Conservation (phyloP, 2,329 filamentous ascomycete species). For the Verticillium zaregamsianum region DNA sequence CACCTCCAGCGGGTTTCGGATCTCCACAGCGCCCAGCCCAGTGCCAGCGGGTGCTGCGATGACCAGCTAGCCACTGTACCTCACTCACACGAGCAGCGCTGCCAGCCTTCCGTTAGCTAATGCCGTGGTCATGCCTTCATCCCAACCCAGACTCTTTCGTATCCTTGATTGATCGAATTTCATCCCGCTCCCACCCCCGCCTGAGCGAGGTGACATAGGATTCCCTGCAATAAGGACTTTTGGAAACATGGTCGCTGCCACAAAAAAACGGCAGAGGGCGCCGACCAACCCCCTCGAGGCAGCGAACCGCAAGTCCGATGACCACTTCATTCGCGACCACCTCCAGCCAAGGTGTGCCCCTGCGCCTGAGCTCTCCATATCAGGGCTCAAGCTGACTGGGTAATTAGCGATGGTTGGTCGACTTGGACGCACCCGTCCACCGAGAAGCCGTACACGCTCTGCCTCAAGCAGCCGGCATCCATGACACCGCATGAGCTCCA, state of each 20-base stretch:
- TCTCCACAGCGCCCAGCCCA: too few relatives aligned
- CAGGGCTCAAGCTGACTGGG: neutral
- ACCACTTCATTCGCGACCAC: conserved; percentile 44
- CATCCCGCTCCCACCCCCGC: too few relatives aligned
- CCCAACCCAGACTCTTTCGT: too few relatives aligned
- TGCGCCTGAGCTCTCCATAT: neutral
- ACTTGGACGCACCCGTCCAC: conserved; percentile 50
- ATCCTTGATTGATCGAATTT: too few relatives aligned
- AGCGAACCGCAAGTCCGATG: conserved; percentile 43
- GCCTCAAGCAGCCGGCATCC: conserved; percentile 33
- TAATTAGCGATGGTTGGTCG: conserved; percentile 22
- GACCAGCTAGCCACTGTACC: too few relatives aligned
- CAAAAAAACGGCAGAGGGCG: conserved; percentile 18
- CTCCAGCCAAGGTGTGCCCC: conserved; percentile 39
- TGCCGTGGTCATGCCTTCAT: too few relatives aligned
- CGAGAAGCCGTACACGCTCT: conserved; percentile 34
- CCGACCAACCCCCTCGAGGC: conserved; percentile 36
- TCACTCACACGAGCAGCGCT: too few relatives aligned
- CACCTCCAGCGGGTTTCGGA: too few relatives aligned
- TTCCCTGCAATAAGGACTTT: too few relatives aligned
- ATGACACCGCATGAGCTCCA: conserved; percentile 41
- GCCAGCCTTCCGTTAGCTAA: too few relatives aligned
- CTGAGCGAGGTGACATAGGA: too few relatives aligned
- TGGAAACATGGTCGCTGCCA: neutral
- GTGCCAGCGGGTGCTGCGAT: too few relatives aligned